phyloP scores from a whole-genome alignment of 192 early-diverging fungal species.

The Funneliformis mosseae region DNA sequence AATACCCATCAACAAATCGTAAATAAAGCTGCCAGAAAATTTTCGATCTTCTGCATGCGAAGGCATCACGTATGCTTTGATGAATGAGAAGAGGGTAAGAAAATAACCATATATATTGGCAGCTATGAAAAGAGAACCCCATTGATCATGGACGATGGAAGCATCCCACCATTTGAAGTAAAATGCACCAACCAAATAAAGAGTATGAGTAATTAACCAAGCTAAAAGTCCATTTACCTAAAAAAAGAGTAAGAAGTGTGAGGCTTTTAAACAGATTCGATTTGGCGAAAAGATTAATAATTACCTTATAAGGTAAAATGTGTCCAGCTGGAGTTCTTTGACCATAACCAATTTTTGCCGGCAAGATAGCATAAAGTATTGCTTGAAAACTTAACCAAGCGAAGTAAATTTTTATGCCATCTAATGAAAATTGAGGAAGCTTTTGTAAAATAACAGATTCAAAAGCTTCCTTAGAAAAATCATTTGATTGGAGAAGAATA shows the following conservation, averaged over 20 bases:
- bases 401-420: slow-evolving; percentile 59
- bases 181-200: slow-evolving; percentile 66
- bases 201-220: slow-evolving; percentile 69
- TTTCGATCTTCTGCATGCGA: slow-evolving; percentile 78
- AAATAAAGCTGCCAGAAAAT: slow-evolving; percentile 71
- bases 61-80: slow-evolving; percentile 72
- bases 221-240: slow-evolving; percentile 78
- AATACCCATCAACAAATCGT: slow-evolving; percentile 81
- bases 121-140: slow-evolving; percentile 69
- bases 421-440: slow-evolving; percentile 47
- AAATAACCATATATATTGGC: slow-evolving; percentile 80
- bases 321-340: slow-evolving; percentile 78
- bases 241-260: not conserved
- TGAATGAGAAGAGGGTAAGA: slow-evolving; percentile 69
- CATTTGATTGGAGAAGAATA: slow-evolving; percentile 37
- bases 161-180: slow-evolving; percentile 64
- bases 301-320: slow-evolving; percentile 72
- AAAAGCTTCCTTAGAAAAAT: slow-evolving; percentile 38
- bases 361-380: slow-evolving; percentile 64
- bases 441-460: slow-evolving; percentile 40
- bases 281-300: not conserved
- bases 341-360: slow-evolving; percentile 71
- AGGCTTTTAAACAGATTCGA: not conserved
- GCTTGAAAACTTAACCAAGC: slow-evolving; percentile 74
- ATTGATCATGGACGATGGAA: slow-evolving; percentile 75